These are phyloP conservation scores for Echeveria elegans DNA, from an alignment of 164 flowering plant genomes.

Conservation along the genomic window DNA sequence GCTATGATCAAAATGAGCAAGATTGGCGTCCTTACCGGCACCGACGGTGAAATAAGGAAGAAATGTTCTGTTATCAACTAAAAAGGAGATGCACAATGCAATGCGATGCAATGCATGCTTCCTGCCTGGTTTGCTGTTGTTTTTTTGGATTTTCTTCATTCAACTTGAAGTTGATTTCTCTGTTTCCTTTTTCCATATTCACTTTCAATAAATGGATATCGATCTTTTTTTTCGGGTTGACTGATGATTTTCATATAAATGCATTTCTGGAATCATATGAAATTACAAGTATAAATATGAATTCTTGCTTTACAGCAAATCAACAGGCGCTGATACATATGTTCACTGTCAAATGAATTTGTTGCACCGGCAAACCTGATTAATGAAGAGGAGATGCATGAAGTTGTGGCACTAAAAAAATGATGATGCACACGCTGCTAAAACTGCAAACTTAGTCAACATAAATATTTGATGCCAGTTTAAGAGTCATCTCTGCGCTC, in stretches of 20 bases:
- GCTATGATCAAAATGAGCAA: conserved; percentile 37
- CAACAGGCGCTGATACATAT: no score
- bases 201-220: not conserved
- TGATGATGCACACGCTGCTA: no score
- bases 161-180: not conserved
- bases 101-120: not conserved
- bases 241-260: no score
- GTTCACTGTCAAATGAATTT: no score
- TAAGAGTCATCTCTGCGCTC: not conserved
- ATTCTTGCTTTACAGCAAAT: no score
- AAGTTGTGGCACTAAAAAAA: no score
- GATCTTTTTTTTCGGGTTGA: no score
- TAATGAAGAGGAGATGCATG: no score
- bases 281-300: no score
- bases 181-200: not conserved
- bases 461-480: not conserved
- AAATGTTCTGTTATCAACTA: conserved; percentile 22
- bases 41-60: conserved; percentile 37
- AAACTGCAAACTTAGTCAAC: no score
- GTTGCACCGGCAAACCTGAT: no score
- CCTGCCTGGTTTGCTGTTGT: not conserved
- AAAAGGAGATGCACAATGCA: not conserved
- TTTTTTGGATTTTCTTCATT: not conserved
- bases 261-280: no score
- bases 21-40: conserved; percentile 30